phyloP scores from a whole-genome alignment of 2,329 filamentous ascomycete species.

The Neurospora sp. region DNA sequence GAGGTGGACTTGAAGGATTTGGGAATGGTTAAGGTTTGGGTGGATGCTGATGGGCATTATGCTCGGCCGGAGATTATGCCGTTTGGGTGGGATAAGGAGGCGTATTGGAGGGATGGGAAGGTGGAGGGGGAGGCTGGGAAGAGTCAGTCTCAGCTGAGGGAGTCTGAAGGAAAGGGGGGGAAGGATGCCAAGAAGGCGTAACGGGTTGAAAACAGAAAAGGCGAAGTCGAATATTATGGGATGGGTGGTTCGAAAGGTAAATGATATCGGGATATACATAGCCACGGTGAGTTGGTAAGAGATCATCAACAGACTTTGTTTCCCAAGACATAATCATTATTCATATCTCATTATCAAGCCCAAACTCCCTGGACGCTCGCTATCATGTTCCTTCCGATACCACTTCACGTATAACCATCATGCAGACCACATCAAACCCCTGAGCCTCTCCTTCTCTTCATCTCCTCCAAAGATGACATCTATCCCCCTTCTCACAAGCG shows the following conservation, averaged over 20 bases:
- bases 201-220: neutral
- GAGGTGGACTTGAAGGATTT: constrained; percentile 21
- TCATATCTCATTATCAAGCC: neutral
- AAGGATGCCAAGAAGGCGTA: neutral
- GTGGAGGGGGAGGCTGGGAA: neutral
- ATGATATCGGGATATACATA: neutral
- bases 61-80: constrained; percentile 21
- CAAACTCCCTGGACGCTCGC: neutral
- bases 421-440: constrained; percentile 36
- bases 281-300: neutral
- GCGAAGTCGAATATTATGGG: neutral
- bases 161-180: neutral
- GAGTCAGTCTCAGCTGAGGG: neutral
- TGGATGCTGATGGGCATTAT: constrained; percentile 21
- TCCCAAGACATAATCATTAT: neutral
- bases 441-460: constrained; percentile 48
- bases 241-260: neutral
- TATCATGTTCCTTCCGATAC: neutral
- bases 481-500: constrained; percentile 50
- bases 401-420: neutral
- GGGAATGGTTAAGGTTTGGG: constrained; percentile 20
- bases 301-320: neutral
- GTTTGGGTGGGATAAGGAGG: constrained; percentile 6
- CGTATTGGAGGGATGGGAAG: constrained; percentile 12
- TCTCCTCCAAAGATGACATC: constrained; percentile 57